phyloP scores from a whole-genome alignment of 768 basidiomycete genomes.

The Candolleomyces eurysporus region DNA sequence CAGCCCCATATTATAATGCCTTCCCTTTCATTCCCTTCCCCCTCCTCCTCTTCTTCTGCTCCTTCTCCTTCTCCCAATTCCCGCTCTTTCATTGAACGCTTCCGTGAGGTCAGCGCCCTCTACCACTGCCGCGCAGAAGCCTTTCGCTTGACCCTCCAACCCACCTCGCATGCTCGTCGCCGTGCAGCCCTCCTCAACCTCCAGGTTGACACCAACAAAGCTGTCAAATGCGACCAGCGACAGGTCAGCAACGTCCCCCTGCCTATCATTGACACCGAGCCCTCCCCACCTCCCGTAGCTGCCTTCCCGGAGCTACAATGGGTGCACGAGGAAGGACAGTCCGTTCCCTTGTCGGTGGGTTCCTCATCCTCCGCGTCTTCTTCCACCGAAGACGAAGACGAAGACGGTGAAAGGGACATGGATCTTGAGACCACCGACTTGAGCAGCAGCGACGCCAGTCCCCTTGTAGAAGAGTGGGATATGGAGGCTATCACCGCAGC shows the following conservation, averaged over 20 bases:
- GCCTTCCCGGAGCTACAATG: background rate
- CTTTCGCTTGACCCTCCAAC: constrained; percentile 31
- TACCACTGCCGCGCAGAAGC: constrained; percentile 36
- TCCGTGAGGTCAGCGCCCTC: constrained; percentile 42
- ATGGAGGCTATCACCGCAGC: background rate
- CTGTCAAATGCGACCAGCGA: constrained; percentile 36
- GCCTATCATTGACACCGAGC: constrained; percentile 31
- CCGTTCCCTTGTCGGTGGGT: constrained; percentile 2
- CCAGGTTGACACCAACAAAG: constrained; percentile 39
- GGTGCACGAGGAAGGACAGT: background rate
- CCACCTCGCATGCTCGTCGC: constrained; percentile 47
- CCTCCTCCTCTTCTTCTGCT: constrained; percentile 12
- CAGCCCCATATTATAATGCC: background rate
- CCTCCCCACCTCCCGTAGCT: constrained; percentile 8
- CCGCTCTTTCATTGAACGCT: constrained; percentile 35
- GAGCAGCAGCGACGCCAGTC: background rate
- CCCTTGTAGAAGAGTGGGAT: background rate
- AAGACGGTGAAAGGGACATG: background rate
- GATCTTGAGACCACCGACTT: background rate
- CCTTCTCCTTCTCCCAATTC: constrained; percentile 20
- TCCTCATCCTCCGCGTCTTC: constrained; percentile 9
- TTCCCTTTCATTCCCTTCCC: constrained; percentile 15
- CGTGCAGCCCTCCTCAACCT: constrained; percentile 46
- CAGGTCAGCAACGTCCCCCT: constrained; percentile 37
- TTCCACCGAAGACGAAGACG: constrained; percentile 2